Conservation (phyloP, 805 yeast species). For the Pichia insulana region DNA sequence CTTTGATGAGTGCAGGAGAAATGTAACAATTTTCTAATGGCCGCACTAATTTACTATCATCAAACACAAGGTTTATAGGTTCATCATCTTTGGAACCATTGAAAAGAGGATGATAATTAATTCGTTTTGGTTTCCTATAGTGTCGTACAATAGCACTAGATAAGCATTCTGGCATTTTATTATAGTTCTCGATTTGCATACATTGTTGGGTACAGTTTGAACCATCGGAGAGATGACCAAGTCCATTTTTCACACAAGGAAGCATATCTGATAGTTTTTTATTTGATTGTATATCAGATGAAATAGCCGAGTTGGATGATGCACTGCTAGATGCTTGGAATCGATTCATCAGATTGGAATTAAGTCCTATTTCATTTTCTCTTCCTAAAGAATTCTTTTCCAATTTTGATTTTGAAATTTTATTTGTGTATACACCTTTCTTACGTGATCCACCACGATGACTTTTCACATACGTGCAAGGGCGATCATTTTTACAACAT, state of each 20-base stretch:
- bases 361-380: slow-evolving; percentile 1
- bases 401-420: slow-evolving; percentile 6
- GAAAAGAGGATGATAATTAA: slow-evolving; percentile 26
- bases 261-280: slow-evolving; percentile 13
- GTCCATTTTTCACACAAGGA: slow-evolving; percentile 25
- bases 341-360: neutral
- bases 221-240: slow-evolving; percentile 13
- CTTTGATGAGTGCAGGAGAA: slow-evolving; percentile 22
- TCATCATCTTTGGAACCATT: slow-evolving; percentile 23
- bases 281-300: neutral
- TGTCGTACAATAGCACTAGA: slow-evolving; percentile 9
- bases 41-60: slow-evolving; percentile 11
- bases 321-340: neutral
- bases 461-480: slow-evolving; percentile 42
- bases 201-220: slow-evolving; percentile 23
- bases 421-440: slow-evolving; percentile 34
- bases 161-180: slow-evolving; percentile 25
- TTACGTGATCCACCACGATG: slow-evolving; percentile 46
- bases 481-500: slow-evolving; percentile 29
- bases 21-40: slow-evolving; percentile 22
- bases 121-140: slow-evolving; percentile 1
- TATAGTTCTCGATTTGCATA: slow-evolving; percentile 19
- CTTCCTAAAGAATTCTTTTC: neutral
- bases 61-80: slow-evolving; percentile 21
- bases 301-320: neutral